Evolutionary conservation across 371 early-diverging fungal species (phyloP).

Genomic region (Mortierella sp.): DNA sequence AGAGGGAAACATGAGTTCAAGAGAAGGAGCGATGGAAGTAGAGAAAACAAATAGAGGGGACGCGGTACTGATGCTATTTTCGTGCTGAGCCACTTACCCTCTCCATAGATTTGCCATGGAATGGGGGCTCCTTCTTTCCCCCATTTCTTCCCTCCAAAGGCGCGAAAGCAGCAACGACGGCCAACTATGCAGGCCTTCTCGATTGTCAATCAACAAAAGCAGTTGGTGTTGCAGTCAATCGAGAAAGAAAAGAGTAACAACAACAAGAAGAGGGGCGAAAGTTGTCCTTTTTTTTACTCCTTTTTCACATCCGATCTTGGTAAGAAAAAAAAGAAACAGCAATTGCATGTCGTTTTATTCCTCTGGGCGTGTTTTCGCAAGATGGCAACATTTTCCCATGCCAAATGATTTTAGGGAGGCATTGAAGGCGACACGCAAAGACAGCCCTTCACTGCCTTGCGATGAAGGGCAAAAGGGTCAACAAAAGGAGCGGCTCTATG

Average conservation of each 20-base stretch:
- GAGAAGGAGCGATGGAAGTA: no score
- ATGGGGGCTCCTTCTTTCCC: background rate
- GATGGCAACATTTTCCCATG: conserved; percentile 5
- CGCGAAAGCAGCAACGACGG: background rate
- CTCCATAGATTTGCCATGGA: background rate
- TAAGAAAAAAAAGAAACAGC: background rate
- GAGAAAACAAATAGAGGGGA: background rate
- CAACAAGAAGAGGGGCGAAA: background rate
- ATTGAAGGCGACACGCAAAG: background rate
- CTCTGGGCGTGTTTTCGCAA: background rate
- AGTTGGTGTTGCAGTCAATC: background rate
- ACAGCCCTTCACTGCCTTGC: background rate
- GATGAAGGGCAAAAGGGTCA: background rate
- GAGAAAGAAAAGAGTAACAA: background rate
- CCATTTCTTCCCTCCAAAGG: background rate
- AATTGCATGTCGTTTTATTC: background rate
- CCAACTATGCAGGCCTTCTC: background rate
- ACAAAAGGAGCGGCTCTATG: background rate
- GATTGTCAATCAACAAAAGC: background rate
- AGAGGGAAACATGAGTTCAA: background rate
- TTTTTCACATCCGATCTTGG: background rate
- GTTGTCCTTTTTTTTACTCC: background rate
- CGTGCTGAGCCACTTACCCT: background rate
- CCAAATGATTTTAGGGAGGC: background rate
- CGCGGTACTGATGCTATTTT: no score